Evolutionary conservation across 495 filamentous ascomycete species (phyloP), one percentile per base, ranked within the genome.

Genomic region (Cercophora scortea): DNA sequence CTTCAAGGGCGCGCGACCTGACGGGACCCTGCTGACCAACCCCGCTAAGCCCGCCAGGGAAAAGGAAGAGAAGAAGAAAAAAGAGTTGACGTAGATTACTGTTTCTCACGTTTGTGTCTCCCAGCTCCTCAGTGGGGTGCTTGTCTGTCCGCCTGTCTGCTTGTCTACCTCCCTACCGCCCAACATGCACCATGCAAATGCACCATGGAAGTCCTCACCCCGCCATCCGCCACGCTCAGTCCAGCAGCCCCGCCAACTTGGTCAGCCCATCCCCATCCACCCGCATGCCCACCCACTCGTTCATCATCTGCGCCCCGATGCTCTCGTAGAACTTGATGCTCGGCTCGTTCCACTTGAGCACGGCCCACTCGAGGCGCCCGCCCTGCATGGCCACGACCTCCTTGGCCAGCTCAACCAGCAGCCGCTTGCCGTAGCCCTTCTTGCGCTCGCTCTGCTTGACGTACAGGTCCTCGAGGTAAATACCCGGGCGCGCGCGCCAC

Each of bases 401-500:
- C 63, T 79, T 77, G 35, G 92, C 92, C 66, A 96, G 70, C 61
- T 82, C 82, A 46, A 79, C 79, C 38, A 98, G 72, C 63, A 97
- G 59, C 61, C 76, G 70, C 62, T 83, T 86, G 12, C 89, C 93
- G 61, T 92, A 95, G 3, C 92, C 91, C 33, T 80, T 74, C 17
- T 83, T 83, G 6, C 93, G 71, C 43, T 85, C 84, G 25, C 67
- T 69, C 18, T 83, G 79, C 60, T 83, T 73, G 33, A 98, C 89
- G 61, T 87, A 96, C 9, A 98, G 72, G 64, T 98, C 93, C 64
- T 98, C 93, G 11, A 98, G 84, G 62, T 93, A 96, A 58, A 98
- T 90, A 1, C 93, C 93, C 2, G 93, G 86, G 9, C 79, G 79
- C 4, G 85, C 81, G 38, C 85, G 81, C 93, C 93, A 97, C 6